phyloP scores from a whole-genome alignment of 1,284 basidiomycete genomes.

The Exobasidium rhododendri region DNA sequence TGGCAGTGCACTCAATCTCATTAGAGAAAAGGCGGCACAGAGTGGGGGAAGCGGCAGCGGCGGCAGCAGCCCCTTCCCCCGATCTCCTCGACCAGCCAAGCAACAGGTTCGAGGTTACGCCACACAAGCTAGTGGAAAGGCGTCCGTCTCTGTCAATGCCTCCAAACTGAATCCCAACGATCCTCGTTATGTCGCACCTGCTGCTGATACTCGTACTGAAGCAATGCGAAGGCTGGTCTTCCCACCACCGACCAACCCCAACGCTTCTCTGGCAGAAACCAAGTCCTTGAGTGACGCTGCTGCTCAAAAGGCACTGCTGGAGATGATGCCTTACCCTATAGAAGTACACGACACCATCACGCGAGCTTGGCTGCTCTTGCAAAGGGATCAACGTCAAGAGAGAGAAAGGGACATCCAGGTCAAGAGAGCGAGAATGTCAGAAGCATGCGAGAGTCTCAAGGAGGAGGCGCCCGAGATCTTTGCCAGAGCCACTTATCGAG shows the following conservation, averaged over 20 bases:
- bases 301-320: background rate
- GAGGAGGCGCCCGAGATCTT: slow-evolving; percentile 27
- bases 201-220: slow-evolving; percentile 35
- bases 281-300: slow-evolving; percentile 12
- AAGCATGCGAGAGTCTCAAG: slow-evolving; percentile 36
- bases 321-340: slow-evolving; percentile 17
- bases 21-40: slow-evolving; percentile 37
- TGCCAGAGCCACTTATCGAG: slow-evolving; percentile 38
- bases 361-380: slow-evolving; percentile 81
- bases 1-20: slow-evolving; percentile 52
- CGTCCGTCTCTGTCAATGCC: slow-evolving; percentile 19
- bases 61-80: background rate
- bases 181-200: slow-evolving; percentile 43
- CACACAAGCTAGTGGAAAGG: slow-evolving; percentile 18
- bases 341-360: slow-evolving; percentile 93
- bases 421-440: slow-evolving; percentile 40
- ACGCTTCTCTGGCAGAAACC: slow-evolving; percentile 25
- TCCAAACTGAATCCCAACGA: slow-evolving; percentile 41
- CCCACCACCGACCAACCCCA: slow-evolving; percentile 27
- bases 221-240: slow-evolving; percentile 45
- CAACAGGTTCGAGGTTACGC: slow-evolving; percentile 27
- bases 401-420: slow-evolving; percentile 26
- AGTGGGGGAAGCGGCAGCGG: slow-evolving; percentile 20
- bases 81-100: background rate
- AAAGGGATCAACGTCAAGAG: slow-evolving; percentile 67